Base-by-base conservation (phyloP, 805 yeast genomes). In the Yamadazyma philogaea region DNA sequence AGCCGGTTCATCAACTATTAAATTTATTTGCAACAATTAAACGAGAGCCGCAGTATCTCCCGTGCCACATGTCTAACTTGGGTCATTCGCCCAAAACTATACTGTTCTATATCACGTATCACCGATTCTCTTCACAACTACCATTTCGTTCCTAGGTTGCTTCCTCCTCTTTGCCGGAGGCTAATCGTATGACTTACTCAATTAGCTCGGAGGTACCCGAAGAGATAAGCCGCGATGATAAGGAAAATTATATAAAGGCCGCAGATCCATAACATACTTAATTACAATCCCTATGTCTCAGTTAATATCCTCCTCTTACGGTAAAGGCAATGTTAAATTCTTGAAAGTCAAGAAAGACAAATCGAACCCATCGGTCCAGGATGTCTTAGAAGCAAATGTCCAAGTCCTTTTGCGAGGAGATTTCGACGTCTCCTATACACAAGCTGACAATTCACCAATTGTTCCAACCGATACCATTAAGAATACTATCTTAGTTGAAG, bases 381-480 rank as follows among this genome's bases (percentile, higher is more conserved):
- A 87, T 46, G 81, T 90, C 31, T 75, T 87, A 64, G 96, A 90
- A 70, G 87, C 95, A 40, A 84, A 88, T 44, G 95, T 86, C 43
- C 74, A 75, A 49, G 82, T 82, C 20, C 70, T 90, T 39, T 74
- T 90, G 45, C 81, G 77, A 52, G 97, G 97, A 48, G 77, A 74
- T 43, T 82, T 90, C 56, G 96, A 85, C 49, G 66, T 69, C 22
- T 81, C 96, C 3, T 90, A 86, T 72, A 90, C 96, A 39, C 57
- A 82, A 45, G 96, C 96, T 30, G 95, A 90, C 67, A 90, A 90
- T 70, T 60, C 85, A 2, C 78, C 85, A n/a, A 81, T 90, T 56
- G 95, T 90, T 38, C 96, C 97, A 45, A 90, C 97, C 7, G 96
- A 89, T 64, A 87, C 96, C 1, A 89, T 88, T 43, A 89, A 89